Base-by-base conservation (phyloP, 2,329 filamentous ascomycete species). In the Colletotrichum sp. region DNA sequence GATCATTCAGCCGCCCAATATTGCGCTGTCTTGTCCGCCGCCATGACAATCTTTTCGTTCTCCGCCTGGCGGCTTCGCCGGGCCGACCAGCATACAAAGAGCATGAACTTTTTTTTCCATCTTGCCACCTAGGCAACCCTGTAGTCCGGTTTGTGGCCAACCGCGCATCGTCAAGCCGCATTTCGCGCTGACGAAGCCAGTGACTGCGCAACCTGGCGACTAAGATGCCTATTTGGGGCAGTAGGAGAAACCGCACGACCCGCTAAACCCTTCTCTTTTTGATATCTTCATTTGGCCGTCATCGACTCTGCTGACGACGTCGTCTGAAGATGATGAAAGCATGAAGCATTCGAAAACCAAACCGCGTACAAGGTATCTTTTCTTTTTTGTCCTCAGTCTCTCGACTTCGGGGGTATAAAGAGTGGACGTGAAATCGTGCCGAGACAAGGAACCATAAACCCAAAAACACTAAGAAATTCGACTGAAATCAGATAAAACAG, bases 401-500 rank as follows among this genome's bases (percentile, higher is more conserved):
- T 61, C 64, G 74, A 77, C 76, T 27, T 78, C 34, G 77, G 71
- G 77, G 77, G 77, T 78, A 78, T 78, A 78, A 77, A 64, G 77
- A 78, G 77, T 75, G 74, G 74, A 78, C 77, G 68, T 78, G 73
- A 78, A 77, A 72, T 77, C 77, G 65, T 78, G 52, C 64, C 19
- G 30, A 22, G 72, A 76, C 27, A 69, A 78, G 80, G 80, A 79
- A 62, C 29, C 39, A 69, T 64, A 77, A 77, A 78, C 77, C 36
- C 66, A 78, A 77, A 78, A 78, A 75, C n/a, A 52, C n/a, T 52
- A 6, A 25, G 69, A 78, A 71, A 62, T 32, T 55, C 72, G 63
- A 64, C 22, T 66, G 72, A 71, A 72, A 73, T 79, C 69, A 79
- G 68, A 76, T 49, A 78, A 79, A 78, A 78, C 78, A 81, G 78